Evolutionary conservation across 352 stramenopile species (phyloP).

Genomic region (Globisporangium paroecandrum): DNA sequence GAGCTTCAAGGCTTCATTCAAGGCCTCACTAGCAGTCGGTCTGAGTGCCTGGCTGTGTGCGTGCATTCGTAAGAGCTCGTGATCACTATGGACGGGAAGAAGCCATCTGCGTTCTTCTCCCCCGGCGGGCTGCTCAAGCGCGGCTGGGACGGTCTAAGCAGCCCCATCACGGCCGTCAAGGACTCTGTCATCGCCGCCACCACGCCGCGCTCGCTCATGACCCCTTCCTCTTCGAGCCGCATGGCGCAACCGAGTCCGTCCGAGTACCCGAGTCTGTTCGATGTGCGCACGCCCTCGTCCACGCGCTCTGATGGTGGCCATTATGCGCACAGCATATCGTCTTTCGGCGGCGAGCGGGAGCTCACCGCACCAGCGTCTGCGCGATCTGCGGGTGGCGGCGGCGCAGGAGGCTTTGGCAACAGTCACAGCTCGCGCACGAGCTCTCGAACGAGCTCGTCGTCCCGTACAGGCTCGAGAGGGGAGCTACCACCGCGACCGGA

Average conservation of each 20-base stretch:
- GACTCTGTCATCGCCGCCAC: slow-evolving; percentile 48
- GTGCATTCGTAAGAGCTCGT: neutral
- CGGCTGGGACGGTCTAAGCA: slow-evolving; percentile 63
- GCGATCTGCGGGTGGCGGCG: slow-evolving; percentile 17
- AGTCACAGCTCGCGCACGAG: slow-evolving; percentile 26
- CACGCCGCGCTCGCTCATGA: slow-evolving; percentile 39
- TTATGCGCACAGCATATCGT: slow-evolving; percentile 18
- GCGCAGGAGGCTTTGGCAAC: neutral
- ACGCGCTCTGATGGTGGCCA: slow-evolving; percentile 31
- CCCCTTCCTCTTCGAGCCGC: slow-evolving; percentile 28
- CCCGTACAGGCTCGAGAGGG: slow-evolving; percentile 21
- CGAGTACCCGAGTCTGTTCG: slow-evolving; percentile 77
- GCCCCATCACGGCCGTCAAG: slow-evolving; percentile 58
- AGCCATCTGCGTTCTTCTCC: slow-evolving; percentile 43
- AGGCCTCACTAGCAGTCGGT: neutral
- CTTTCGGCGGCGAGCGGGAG: slow-evolving; percentile 19
- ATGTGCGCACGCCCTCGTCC: slow-evolving; percentile 47
- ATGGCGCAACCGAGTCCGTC: slow-evolving; percentile 41
- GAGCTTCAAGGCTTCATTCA: slow-evolving; percentile 3
- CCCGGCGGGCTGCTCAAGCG: slow-evolving; percentile 58
- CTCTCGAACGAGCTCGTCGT: slow-evolving; percentile 33
- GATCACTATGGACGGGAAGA: slow-evolving; percentile 29
- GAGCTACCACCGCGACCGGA: slow-evolving; percentile 6
- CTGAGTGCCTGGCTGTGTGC: neutral
- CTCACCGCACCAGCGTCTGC: slow-evolving; percentile 29